phyloP scores from a whole-genome alignment of 176 grass and related monocot species.

The Oryza glaberrima region DNA sequence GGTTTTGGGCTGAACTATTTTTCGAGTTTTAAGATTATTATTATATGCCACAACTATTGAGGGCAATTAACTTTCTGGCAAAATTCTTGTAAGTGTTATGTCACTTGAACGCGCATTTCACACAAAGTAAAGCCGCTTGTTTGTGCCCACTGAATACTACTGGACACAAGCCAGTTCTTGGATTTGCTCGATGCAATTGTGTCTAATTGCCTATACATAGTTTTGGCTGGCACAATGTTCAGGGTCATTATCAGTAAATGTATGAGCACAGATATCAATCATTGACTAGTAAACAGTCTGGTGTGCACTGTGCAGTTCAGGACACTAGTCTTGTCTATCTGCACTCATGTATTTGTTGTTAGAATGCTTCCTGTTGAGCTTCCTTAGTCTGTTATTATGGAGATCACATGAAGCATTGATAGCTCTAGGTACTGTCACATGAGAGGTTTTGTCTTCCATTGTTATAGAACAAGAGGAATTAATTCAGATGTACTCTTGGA shows the following conservation, averaged over 20 bases:
- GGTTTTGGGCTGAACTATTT: conserved; percentile 3
- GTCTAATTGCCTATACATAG: background rate
- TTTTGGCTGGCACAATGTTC: background rate
- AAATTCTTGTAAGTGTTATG: background rate
- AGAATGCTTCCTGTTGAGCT: background rate
- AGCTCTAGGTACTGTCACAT: background rate
- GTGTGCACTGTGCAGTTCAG: background rate
- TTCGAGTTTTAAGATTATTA: background rate
- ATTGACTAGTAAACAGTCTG: conserved; percentile 14
- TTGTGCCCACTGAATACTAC: background rate
- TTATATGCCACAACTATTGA: conserved; percentile 13
- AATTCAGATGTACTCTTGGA: conserved; percentile 24
- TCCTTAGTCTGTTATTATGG: background rate
- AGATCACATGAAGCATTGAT: background rate
- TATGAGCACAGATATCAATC: background rate
- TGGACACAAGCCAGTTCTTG: background rate
- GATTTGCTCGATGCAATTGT: background rate
- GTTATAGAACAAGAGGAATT: conserved; percentile 10
- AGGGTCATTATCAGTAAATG: background rate
- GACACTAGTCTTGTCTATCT: background rate
- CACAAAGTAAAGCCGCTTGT: conserved; percentile 3
- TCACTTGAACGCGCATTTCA: background rate
- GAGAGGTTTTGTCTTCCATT: conserved; percentile 7
- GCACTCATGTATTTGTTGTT: background rate
- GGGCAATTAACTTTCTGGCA: background rate